Conservation (phyloP, 495 filamentous ascomycete genomes). For the Aspergillus indologenus region DNA sequence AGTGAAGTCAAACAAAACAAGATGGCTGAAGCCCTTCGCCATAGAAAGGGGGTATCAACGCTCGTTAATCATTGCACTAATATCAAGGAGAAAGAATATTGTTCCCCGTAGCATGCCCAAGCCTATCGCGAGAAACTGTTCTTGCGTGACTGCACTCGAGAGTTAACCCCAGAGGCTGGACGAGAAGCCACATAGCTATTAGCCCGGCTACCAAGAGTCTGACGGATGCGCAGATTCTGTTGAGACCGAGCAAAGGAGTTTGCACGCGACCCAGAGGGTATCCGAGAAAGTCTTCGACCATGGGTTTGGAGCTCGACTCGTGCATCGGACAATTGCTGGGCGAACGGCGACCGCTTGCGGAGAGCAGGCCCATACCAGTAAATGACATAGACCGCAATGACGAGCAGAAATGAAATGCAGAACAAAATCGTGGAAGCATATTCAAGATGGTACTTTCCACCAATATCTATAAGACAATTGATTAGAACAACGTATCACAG, state of each 20-base stretch:
- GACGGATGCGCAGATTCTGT: conserved; percentile 48
- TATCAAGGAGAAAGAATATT: conserved; percentile 7
- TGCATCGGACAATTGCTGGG: conserved; percentile 62
- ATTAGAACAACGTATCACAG: background rate
- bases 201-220: conserved; percentile 41
- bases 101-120: background rate
- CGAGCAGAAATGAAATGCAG: conserved; percentile 65
- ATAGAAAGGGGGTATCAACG: conserved; percentile 3
- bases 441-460: conserved; percentile 57
- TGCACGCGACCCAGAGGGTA: conserved; percentile 39
- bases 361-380: conserved; percentile 72
- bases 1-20: background rate
- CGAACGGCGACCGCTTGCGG: conserved; percentile 68
- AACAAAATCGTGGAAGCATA: conserved; percentile 71
- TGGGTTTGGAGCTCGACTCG: conserved; percentile 39
- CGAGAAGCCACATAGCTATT: conserved; percentile 34
- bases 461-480: conserved; percentile 49
- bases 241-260: conserved; percentile 48
- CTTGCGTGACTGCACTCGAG: conserved; percentile 36
- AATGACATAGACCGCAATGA: conserved; percentile 69
- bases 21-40: background rate
- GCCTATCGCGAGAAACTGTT: conserved; percentile 29
- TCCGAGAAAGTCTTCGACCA: conserved; percentile 38
- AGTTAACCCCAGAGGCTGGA: conserved; percentile 35
- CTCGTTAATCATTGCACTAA: conserved; percentile 9